Percentiles rank a stretch among this genome's conserved stretches.
phyloP scores from a whole-genome alignment of 2,329 filamentous ascomycete genomes.

The Ustilaginoidea virens region DNA sequence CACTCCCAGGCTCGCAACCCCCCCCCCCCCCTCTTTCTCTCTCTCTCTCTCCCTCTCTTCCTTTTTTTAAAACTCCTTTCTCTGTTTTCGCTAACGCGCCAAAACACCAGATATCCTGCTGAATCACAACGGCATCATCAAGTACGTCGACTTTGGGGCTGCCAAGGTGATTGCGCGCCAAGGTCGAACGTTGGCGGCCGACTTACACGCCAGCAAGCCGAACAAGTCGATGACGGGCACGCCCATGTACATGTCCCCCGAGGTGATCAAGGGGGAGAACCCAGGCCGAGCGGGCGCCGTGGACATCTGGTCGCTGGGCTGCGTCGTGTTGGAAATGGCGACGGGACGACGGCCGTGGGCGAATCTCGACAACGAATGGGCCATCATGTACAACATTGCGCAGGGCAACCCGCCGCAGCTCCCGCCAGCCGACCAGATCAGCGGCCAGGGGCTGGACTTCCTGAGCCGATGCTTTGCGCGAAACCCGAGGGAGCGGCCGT shows the following conservation, averaged over 20 bases:
- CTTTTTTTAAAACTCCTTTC: no score
- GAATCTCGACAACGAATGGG: constrained; percentile 95
- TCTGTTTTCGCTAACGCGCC: constrained; percentile 10
- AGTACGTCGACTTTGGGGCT: constrained; percentile 96
- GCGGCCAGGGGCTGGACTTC: constrained; percentile 74
- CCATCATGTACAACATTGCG: constrained; percentile 99
- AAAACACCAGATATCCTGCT: constrained; percentile 62
- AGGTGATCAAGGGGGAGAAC: constrained; percentile 86
- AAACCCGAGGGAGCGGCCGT: constrained; percentile 64
- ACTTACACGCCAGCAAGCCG: constrained; percentile 43
- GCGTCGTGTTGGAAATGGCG: constrained; percentile 94
- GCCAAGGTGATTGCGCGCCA: constrained; percentile 94
- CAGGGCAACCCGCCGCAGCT: constrained; percentile 87
- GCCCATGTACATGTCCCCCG: constrained; percentile 99
- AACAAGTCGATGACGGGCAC: constrained; percentile 95
- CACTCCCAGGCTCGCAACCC: no score
- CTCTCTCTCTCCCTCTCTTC: no score
- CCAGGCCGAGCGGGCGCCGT: constrained; percentile 70
- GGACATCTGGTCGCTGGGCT: constrained; percentile 93
- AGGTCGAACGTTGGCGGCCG: constrained; percentile 63
- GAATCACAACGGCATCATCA: constrained; percentile 95
- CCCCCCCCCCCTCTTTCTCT: no score
- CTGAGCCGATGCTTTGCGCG: constrained; percentile 72
- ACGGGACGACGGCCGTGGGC: constrained; percentile 91
- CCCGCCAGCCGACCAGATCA: constrained; percentile 70